These are phyloP conservation scores for Eutrema heterophyllum DNA, from an alignment of 345 rosid species.

Conservation along the genomic window DNA sequence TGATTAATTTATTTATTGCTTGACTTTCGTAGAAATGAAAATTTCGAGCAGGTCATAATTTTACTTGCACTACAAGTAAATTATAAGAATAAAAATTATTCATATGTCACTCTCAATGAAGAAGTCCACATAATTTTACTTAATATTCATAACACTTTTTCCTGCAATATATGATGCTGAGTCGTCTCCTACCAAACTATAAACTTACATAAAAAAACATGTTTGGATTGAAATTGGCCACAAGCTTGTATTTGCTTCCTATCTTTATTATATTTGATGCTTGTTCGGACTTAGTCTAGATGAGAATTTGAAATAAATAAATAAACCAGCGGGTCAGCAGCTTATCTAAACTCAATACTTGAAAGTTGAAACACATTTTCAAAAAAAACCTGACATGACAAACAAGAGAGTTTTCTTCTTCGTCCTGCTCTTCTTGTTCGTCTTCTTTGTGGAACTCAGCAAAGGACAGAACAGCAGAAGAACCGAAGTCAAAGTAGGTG, in stretches of 20 bases:
- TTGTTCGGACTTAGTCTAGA: neutral
- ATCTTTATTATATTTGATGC: neutral
- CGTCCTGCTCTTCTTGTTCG: neutral
- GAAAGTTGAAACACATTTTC: neutral
- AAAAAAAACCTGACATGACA: neutral
- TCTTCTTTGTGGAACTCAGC: neutral
- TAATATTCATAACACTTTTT: too few species aligned
- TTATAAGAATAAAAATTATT: too few species aligned
- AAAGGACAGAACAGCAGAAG: constrained; percentile 21
- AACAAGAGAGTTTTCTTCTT: neutral
- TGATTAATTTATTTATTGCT: neutral
- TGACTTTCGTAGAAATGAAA: neutral
- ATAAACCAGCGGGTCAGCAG: neutral
- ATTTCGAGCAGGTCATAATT: neutral
- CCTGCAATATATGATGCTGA: neutral
- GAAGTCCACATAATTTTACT: too few species aligned
- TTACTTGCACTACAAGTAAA: too few species aligned
- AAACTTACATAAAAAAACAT: neutral
- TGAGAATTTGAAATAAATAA: neutral
- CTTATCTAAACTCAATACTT: neutral
- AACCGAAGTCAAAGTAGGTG: constrained; percentile 43
- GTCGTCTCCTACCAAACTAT: neutral
- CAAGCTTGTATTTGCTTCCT: neutral
- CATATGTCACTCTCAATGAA: too few species aligned
- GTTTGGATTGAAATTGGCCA: neutral